These are phyloP conservation scores for Solanum sitiens DNA, from an alignment of 257 asterid genomes.

Conservation along the genomic window DNA sequence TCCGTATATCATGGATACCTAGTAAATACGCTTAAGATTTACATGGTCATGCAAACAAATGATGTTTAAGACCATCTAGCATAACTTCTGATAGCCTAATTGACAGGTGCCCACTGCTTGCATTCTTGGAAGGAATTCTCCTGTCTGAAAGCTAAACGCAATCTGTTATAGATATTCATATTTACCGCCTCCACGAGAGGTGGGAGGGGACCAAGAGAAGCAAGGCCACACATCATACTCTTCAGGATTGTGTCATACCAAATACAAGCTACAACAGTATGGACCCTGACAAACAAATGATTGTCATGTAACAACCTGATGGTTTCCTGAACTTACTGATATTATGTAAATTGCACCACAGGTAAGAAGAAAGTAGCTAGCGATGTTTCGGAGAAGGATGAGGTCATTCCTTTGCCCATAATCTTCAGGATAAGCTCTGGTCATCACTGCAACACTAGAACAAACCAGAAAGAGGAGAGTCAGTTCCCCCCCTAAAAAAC, in stretches of 20 bases:
- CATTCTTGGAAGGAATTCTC: background rate
- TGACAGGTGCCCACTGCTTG: background rate
- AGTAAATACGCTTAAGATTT: background rate
- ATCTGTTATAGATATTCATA: background rate
- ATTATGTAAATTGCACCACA: constrained; percentile 69
- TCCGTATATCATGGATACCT: background rate
- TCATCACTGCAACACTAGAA: constrained; percentile 94
- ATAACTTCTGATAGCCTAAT: background rate
- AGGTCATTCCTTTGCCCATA: constrained; percentile 41
- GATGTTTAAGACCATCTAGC: background rate
- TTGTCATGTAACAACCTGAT: background rate
- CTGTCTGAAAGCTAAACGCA: background rate
- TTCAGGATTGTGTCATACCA: background rate
- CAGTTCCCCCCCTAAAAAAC: background rate
- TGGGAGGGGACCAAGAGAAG: background rate
- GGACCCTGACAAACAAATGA: background rate
- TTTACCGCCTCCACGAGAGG: background rate
- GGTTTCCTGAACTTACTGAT: constrained; percentile 46
- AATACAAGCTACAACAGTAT: background rate
- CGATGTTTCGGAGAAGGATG: constrained; percentile 71
- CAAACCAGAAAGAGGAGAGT: background rate
- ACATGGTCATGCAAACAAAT: background rate
- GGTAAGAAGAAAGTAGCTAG: constrained; percentile 76
- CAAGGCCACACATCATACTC: background rate
- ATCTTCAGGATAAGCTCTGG: constrained; percentile 87